Evolutionary conservation across 2,329 filamentous ascomycete genomes (phyloP), one percentile per base, ranked within the genome.

Genomic region (Arthrobotrys conoides): DNA sequence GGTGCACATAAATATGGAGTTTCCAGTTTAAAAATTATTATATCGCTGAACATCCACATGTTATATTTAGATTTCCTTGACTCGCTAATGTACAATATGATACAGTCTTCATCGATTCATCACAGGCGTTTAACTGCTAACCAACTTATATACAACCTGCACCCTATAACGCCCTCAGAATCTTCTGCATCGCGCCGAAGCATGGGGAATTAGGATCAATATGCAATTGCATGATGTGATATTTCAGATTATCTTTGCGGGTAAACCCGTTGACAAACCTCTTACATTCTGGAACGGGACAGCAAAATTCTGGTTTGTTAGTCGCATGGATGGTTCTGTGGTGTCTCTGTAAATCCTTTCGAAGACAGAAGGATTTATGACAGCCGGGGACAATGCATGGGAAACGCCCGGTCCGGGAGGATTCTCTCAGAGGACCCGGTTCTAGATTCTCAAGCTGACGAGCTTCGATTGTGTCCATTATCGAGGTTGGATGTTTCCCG

Each of bases 211-310:
- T 64, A 12, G 67, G 75, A 30, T 78, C 63, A 38, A 71, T 64
- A 51, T 78, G 75, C 64, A 78, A 64, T 53, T 78, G 67, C 75
- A 78, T 78, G n/a, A 78, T 78, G 66, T 78, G 75, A 36, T 78
- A 78, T 59, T 72, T 78, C 44, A 78, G 20, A 48, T 78, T 78
- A 72, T 78, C 75, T 30, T 78, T 78, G 27, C 75, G 57, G 24
- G 68, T 78, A 51, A 78, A 78, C 18, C 75, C 75, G 18, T 78
- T 53, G 4, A 69, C 48, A 65, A 30, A 68, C 63, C 75, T 51
- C 22, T 78, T 78, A 20, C 75, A 78, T 1, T 67, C 55, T 18
- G 53, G 75, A 16, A 78, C 75, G n/a, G 75, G 75, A 18, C 75
- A 78, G 22, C 66, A 46, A 49, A 72, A 78, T 55, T 78, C 67